phyloP scores from a whole-genome alignment of 805 yeast species.

The Ascoidea asiatica region DNA sequence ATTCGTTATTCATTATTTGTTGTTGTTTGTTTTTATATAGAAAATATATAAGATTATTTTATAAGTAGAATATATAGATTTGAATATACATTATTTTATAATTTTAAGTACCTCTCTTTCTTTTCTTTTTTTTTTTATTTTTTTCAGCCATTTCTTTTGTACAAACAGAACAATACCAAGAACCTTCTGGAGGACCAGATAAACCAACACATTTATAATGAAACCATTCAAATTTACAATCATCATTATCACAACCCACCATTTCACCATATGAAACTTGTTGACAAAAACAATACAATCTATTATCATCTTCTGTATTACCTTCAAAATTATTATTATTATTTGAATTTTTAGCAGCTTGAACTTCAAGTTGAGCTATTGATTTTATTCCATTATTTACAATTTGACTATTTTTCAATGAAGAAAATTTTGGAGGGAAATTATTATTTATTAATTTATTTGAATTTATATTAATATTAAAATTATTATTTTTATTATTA shows the following conservation, averaged over 20 bases:
- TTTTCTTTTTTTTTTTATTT: conserved; percentile 16
- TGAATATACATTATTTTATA: neutral
- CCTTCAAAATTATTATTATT: conserved; percentile 3
- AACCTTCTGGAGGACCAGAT: conserved; percentile 77
- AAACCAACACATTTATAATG: conserved; percentile 93
- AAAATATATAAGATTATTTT: no score
- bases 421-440: neutral
- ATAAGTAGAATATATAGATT: neutral
- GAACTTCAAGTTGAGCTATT: neutral
- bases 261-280: conserved; percentile 96
- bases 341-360: conserved; percentile 1
- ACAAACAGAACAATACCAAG: conserved; percentile 93
- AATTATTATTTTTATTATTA: conserved; percentile 7
- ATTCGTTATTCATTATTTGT: neutral
- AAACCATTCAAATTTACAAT: conserved; percentile 31
- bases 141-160: conserved; percentile 21
- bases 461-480: conserved; percentile 7
- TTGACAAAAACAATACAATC: conserved; percentile 68
- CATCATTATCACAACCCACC: conserved; percentile 97
- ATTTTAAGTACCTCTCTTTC: conserved; percentile 9
- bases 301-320: conserved; percentile 7
- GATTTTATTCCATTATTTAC: neutral
- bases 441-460: neutral
- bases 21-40: neutral
- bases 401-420: neutral